Percentiles rank a stretch among this genome's conserved stretches.
These are phyloP conservation scores for Ceratocystis variospora DNA, from an alignment of 2,329 filamentous ascomycete species.

Conservation along the genomic window DNA sequence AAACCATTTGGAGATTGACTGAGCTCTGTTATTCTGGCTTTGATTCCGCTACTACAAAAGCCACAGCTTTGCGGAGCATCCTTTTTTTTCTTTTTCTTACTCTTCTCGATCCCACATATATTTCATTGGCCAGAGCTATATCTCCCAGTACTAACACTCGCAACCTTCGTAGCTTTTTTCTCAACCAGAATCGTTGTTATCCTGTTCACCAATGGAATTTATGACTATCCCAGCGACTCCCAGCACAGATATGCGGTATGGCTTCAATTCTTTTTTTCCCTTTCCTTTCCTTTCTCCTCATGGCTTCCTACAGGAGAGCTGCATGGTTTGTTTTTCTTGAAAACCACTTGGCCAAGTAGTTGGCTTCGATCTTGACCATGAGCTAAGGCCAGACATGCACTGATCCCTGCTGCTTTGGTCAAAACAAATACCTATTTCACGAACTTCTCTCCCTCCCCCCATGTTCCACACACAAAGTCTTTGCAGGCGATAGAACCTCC, in stretches of 20 bases:
- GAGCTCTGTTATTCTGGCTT: background rate
- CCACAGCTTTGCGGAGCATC: background rate
- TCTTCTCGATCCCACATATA: background rate
- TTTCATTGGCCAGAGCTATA: background rate
- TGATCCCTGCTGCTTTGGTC: background rate
- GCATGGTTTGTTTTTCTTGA: background rate
- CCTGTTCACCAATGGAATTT: slow-evolving; percentile 36
- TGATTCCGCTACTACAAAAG: background rate
- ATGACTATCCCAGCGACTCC: slow-evolving; percentile 35
- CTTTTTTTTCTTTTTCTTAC: background rate
- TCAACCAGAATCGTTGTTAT: background rate
- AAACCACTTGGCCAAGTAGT: background rate
- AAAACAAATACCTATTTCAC: background rate
- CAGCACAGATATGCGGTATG: slow-evolving; percentile 42
- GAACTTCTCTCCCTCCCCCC: background rate
- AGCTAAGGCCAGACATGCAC: background rate
- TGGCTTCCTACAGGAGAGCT: background rate
- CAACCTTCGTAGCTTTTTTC: background rate
- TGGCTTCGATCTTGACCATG: background rate
- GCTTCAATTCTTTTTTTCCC: slow-evolving; percentile 21
- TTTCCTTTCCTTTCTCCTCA: background rate
- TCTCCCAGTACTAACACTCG: background rate
- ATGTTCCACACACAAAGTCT: slow-evolving; percentile 6
- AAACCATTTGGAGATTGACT: background rate
- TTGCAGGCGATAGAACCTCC: background rate